Evolutionary conservation across 805 yeast species (phyloP).

Genomic region (Millerozyma acaciae): DNA sequence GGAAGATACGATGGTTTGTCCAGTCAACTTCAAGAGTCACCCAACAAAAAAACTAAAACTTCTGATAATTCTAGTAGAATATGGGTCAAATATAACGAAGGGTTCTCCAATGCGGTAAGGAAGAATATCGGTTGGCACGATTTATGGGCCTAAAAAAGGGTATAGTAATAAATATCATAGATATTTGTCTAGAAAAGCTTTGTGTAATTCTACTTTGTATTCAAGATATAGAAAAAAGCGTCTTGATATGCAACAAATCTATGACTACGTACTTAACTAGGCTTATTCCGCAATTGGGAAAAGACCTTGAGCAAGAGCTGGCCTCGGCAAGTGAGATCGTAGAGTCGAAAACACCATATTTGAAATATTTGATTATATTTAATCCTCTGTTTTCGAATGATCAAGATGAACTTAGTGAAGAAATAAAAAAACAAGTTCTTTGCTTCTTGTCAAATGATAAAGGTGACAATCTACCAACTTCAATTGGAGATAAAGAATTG

Average conservation of each 20-base stretch:
- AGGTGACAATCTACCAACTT: slow-evolving; percentile 4
- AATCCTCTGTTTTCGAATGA: slow-evolving; percentile 26
- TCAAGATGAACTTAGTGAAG: slow-evolving; percentile 26
- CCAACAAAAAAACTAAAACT: slow-evolving; percentile 34
- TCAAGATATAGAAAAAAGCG: no score
- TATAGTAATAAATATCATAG: no score
- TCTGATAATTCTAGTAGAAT: slow-evolving; percentile 18
- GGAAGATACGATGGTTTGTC: slow-evolving; percentile 33
- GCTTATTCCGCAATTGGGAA: slow-evolving; percentile 24
- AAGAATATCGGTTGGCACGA: slow-evolving; percentile 77
- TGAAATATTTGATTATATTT: slow-evolving; percentile 25
- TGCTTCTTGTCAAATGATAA: slow-evolving; percentile 21
- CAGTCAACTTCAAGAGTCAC: slow-evolving; percentile 20
- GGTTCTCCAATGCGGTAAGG: slow-evolving; percentile 87
- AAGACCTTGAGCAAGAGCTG: no score
- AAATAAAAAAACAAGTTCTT: slow-evolving; percentile 29
- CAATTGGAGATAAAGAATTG: slow-evolving; percentile 19
- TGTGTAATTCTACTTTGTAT: no score
- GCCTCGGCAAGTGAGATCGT: slow-evolving; percentile 4
- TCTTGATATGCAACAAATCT: no score
- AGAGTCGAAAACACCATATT: slow-evolving; percentile 8
- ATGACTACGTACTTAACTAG: slow-evolving; percentile 31
- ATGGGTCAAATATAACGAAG: slow-evolving; percentile 93
- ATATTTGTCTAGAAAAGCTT: no score
- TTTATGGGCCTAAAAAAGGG: slow-evolving; percentile 42